These are phyloP conservation scores for Fusarium goolgardi DNA, from an alignment of 2,329 filamentous ascomycete genomes.

Conservation along the genomic window DNA sequence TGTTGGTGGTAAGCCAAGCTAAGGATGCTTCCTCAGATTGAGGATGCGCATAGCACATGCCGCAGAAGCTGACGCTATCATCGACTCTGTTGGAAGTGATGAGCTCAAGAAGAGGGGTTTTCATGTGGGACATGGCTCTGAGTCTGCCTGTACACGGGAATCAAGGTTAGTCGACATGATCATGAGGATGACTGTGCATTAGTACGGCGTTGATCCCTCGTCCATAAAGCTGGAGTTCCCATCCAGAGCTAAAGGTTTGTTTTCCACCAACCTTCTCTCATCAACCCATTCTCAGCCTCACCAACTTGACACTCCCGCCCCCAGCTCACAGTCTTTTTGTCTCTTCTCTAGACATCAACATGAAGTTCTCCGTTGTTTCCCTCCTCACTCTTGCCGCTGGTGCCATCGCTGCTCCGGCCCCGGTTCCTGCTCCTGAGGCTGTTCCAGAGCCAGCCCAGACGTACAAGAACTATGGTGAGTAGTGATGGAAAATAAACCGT, in stretches of 20 bases:
- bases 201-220: background rate
- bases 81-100: background rate
- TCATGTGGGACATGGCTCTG: background rate
- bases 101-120: background rate
- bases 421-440: slow-evolving; percentile 37
- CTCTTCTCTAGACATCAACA: slow-evolving; percentile 28
- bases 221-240: slow-evolving; percentile 32
- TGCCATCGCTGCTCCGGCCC: slow-evolving; percentile 44
- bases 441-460: slow-evolving; percentile 3
- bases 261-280: slow-evolving; percentile 11
- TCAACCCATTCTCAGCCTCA: slow-evolving; percentile 2
- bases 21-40: background rate
- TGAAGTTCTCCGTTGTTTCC: slow-evolving; percentile 49
- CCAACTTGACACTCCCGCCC: background rate
- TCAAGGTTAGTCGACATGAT: slow-evolving; percentile 9
- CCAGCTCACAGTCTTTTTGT: background rate
- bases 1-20: slow-evolving; percentile 1
- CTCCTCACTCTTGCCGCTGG: slow-evolving; percentile 45
- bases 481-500: background rate
- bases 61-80: slow-evolving; percentile 18
- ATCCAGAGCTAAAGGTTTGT: background rate
- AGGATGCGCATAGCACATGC: background rate
- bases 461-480: slow-evolving; percentile 21
- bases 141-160: background rate
- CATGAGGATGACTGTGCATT: background rate